Conservation (phyloP, 495 filamentous ascomycete species). For the Penicillium roqueforti region DNA sequence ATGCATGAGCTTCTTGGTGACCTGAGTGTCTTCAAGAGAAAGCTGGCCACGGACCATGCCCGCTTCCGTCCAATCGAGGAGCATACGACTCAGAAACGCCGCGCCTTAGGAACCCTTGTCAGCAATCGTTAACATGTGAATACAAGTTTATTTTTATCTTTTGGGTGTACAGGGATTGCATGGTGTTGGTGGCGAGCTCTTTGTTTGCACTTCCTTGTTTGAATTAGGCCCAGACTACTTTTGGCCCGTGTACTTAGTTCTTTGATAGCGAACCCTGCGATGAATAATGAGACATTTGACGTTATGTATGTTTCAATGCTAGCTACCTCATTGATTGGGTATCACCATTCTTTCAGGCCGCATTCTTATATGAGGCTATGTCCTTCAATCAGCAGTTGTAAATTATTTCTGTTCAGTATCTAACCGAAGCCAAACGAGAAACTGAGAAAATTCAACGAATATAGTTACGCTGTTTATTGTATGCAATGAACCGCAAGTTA, state of each 20-base stretch:
- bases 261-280: conserved; percentile 25
- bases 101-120: conserved; percentile 32
- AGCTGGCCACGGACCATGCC: conserved; percentile 72
- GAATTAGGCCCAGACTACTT: conserved; percentile 7
- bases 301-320: conserved; percentile 20
- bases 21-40: conserved; percentile 74
- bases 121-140: conserved; percentile 30
- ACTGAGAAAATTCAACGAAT: background rate
- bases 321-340: conserved; percentile 3
- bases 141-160: conserved; percentile 16
- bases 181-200: conserved; percentile 22
- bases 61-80: conserved; percentile 44
- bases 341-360: conserved; percentile 1
- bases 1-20: conserved; percentile 73
- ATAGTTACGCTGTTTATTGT: background rate
- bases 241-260: conserved; percentile 21
- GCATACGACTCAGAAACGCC: conserved; percentile 26
- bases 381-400: background rate
- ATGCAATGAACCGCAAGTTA: conserved; percentile 15
- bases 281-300: conserved; percentile 27
- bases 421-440: background rate
- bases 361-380: background rate
- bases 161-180: conserved; percentile 23
- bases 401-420: background rate
- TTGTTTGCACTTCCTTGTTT: conserved; percentile 12